A percentile compares a stretch with the other conserved stretches of the same genome.
These are phyloP conservation scores for Botrytis elliptica DNA, from an alignment of 2,329 filamentous ascomycete species.

Conservation along the genomic window DNA sequence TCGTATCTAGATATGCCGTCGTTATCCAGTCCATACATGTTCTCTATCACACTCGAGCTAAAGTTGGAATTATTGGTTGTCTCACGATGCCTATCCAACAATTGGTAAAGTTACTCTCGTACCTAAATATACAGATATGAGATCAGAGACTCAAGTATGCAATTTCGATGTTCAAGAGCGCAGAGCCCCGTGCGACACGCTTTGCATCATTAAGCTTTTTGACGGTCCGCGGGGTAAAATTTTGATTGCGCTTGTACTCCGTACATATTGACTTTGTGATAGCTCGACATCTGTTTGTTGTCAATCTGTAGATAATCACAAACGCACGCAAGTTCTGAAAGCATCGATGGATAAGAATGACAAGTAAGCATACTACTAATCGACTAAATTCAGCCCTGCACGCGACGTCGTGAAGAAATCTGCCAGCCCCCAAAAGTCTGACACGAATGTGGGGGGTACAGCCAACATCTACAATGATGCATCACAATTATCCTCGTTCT, in stretches of 20 bases:
- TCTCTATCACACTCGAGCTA: not conserved
- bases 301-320: not conserved
- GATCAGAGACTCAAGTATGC: not conserved
- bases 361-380: not conserved
- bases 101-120: not conserved
- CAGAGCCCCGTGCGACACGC: not conserved
- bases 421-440: not conserved
- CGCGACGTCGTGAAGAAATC: not conserved
- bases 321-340: not conserved
- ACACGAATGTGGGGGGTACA: not conserved
- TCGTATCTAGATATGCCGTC: not conserved
- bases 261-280: not conserved
- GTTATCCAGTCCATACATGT: not conserved
- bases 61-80: not conserved
- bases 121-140: not conserved
- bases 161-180: not conserved
- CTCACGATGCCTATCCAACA: not conserved
- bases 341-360: not conserved
- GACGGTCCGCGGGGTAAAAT: not conserved
- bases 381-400: constrained; percentile 2
- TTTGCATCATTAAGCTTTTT: not conserved
- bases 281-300: not conserved
- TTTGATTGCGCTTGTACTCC: not conserved
- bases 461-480: not conserved
- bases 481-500: not conserved